Base-by-base conservation (phyloP, 2,329 filamentous ascomycete genomes). In the Fusarium nisikadoi region DNA sequence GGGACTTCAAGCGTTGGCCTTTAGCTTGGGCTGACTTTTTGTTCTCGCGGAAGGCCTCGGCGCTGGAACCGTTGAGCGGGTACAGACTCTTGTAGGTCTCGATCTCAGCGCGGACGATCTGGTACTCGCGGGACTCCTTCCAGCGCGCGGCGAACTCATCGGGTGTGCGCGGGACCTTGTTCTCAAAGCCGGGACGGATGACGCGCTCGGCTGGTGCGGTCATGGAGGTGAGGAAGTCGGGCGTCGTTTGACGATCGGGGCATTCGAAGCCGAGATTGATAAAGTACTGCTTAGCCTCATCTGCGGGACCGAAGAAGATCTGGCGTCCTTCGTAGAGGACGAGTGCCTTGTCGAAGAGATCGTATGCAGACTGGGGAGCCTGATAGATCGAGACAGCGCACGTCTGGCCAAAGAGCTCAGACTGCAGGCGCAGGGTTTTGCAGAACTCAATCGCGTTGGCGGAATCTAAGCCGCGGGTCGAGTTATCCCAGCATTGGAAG, bases 301-400 rank as follows among this genome's bases (percentile, higher is more conserved):
- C 82, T 0, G 86, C 85, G 3, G 81, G 83, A 7, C 91, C 91
- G 70, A 90, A 93, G 80, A 86, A 93, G 62, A 92, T 89, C 75
- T 91, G 90, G 50, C 88, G 87, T 9, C 91, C 91, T 72, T 92
- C 88, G 76, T 92, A 91, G 3, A 93, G 84, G 2, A 93, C 84
- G 3, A 91, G 82, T 0, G 90, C 91, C 77, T 92, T 92, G 80
- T 93, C 90, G 70, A 93, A 92, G 4, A 89, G 77, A 42, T 90
- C 87, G 71, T 89, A 90, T 2, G 87, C 87, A 10, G 83, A 80
- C 71, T 89, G 86, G n/a, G 87, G 86, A 2, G 90, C 90, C 76
- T 92, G 90, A 56, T 92, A 92, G 3, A 92, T 76, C 0, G 78
- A 77, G 13, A 80, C 77, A 5, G 75, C 75, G 0, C 76, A 75